Conservation (phyloP, 306 rosid species). For the Rubus parviflorus region DNA sequence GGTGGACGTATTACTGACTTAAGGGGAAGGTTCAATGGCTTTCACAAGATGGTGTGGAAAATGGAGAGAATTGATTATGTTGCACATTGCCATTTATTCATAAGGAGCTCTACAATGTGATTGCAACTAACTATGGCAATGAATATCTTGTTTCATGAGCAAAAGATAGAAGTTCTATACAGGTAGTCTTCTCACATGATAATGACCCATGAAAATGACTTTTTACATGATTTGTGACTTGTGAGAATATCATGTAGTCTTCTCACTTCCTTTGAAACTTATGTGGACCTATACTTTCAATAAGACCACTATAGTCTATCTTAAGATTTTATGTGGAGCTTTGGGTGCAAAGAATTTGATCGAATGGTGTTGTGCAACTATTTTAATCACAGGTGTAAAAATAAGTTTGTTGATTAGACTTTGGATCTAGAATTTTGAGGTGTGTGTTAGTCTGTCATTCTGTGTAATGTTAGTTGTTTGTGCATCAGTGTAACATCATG, state of each 20-base stretch:
- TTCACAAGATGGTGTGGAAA: conserved; percentile 43
- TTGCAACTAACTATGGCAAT: conserved; percentile 81
- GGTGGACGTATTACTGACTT: conserved; percentile 73
- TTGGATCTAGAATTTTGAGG: not conserved
- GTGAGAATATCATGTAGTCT: not conserved
- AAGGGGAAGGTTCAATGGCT: conserved; percentile 76
- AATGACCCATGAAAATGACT: not conserved
- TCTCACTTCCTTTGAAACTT: not conserved
- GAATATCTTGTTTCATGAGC: conserved; percentile 79
- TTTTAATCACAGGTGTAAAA: not conserved
- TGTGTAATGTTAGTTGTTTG: not conserved
- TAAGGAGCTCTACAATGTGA: conserved; percentile 74
- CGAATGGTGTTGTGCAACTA: not conserved
- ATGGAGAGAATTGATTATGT: conserved; percentile 31
- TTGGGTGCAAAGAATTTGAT: not conserved
- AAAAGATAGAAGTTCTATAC: conserved; percentile 63
- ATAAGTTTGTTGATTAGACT: not conserved
- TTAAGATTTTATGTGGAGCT: not conserved
- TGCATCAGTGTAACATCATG: not conserved
- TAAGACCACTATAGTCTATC: not conserved
- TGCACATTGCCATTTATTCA: conserved; percentile 71
- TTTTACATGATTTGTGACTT: not conserved
- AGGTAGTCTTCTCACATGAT: conserved; percentile 41
- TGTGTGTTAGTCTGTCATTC: not conserved
- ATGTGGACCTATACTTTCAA: not conserved